These are phyloP conservation scores for Phytophthora uliginosa DNA, from an alignment of 352 stramenopile species.

Conservation along the genomic window DNA sequence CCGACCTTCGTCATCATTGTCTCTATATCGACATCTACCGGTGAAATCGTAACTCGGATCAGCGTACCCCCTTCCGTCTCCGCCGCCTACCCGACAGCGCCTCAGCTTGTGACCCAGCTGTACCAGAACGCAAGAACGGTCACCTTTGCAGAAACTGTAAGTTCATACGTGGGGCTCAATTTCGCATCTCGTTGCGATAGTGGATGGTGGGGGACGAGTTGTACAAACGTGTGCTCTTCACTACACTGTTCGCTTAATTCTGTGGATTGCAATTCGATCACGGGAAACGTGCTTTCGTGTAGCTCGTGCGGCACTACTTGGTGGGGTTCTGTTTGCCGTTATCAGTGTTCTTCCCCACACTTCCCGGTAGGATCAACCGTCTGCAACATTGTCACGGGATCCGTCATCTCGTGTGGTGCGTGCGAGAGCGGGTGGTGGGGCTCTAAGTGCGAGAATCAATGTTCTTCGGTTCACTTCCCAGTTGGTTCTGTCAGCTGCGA, in stretches of 20 bases:
- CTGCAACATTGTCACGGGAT: not conserved
- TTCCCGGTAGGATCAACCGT: not conserved
- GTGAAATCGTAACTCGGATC: slow-evolving; percentile 1
- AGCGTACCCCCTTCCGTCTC: slow-evolving; percentile 9
- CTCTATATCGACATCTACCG: not conserved
- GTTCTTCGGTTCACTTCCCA: not conserved
- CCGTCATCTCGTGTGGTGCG: not conserved
- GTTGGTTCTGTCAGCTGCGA: not conserved
- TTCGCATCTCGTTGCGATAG: not conserved
- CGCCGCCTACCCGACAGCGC: not conserved
- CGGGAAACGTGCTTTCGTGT: not conserved
- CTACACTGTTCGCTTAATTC: not conserved
- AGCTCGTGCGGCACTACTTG: not conserved
- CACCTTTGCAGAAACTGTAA: not conserved
- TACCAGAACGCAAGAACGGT: not conserved
- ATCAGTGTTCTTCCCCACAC: not conserved
- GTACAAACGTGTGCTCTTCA: not conserved
- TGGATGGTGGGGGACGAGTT: not conserved
- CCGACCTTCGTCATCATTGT: slow-evolving; percentile 11
- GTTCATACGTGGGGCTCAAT: not conserved
- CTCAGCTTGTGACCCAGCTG: not conserved
- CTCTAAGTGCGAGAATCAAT: not conserved
- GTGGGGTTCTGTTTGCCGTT: not conserved
- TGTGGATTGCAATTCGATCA: not conserved
- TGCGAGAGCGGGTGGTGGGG: not conserved